Percentiles rank a stretch among this genome's conserved stretches.
phyloP scores from a whole-genome alignment of 192 early-diverging fungal species.

The Bifiguratus adelaidae region DNA sequence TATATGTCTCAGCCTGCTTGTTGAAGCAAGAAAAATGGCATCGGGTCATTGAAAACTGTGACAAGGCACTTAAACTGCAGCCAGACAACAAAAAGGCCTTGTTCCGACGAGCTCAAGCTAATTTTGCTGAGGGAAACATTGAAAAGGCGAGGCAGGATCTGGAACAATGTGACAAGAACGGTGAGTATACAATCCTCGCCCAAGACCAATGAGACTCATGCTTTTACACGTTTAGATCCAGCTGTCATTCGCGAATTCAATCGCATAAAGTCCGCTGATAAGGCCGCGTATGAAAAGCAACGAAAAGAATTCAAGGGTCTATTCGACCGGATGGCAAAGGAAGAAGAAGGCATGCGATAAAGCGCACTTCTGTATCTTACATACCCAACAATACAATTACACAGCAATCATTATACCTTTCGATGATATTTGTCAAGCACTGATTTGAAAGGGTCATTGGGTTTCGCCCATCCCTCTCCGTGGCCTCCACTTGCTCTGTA shows the following conservation, averaged over 20 bases:
- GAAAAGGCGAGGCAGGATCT: conserved; percentile 2
- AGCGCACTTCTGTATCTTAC: too few relatives aligned
- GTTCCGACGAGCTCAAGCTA: conserved; percentile 6
- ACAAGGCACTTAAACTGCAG: conserved; percentile 2
- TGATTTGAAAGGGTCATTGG: too few relatives aligned
- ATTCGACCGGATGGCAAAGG: conserved; percentile 6
- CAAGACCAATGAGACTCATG: not conserved
- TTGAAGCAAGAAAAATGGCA: conserved; percentile 6
- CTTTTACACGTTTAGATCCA: not conserved
- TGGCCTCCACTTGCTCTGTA: too few relatives aligned
- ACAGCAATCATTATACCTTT: too few relatives aligned
- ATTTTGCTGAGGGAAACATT: not conserved
- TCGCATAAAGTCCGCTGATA: conserved; percentile 4
- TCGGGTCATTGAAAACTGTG: conserved; percentile 6
- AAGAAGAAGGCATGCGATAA: too few relatives aligned
- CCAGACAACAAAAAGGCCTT: conserved; percentile 7
- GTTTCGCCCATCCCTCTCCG: too few relatives aligned
- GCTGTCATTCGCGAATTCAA: conserved; percentile 7
- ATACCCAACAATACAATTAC: too few relatives aligned
- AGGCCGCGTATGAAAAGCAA: conserved; percentile 1
- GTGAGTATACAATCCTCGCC: too few relatives aligned
- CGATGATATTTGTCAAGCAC: too few relatives aligned
- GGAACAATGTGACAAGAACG: not conserved
- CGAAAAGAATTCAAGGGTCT: conserved; percentile 3
- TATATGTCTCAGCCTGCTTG: conserved; percentile 2